Base-by-base conservation (phyloP, 2,329 filamentous ascomycete genomes). In the Tolypocladium endophyticum region DNA sequence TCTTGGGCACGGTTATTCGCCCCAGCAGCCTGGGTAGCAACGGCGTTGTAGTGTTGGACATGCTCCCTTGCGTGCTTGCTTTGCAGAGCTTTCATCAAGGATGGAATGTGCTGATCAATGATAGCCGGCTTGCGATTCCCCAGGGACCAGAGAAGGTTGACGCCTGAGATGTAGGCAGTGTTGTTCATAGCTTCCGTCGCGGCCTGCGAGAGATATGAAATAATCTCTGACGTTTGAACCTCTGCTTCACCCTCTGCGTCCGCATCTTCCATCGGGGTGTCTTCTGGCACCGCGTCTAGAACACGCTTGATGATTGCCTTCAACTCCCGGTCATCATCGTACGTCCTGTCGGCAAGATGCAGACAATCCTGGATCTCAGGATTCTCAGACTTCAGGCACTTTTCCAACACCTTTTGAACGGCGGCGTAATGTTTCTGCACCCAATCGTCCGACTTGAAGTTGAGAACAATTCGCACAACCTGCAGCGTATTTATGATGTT, bases 401-500 rank as follows among this genome's bases (percentile, higher is more conserved):
- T 97, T 63, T 97, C 92, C 18, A 97, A 76, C 16, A 97, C 84
- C 70, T 91, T 96, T 71, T 97, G 91, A 35, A 97, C 81, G 35
- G 86, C 79, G 0, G 87, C 74, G 66, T 96, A 82, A 64, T 91
- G 90, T 67, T 86, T 85, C 58, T 92, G 76, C 43, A 97, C 87
- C 94, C 94, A 99, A 3, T 96, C 90, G 68, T 96, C 87, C 0
- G 89, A 79, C 73, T 96, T 95, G 63, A 88, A 87, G 67, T 94
- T 91, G 61, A 97, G 80, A 55, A 99, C 86, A 61, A 97, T 89
- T 55, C 93, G 89, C 61, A 99, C 80, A 47, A 97, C 89, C 71
- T 97, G 92, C 18, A 99, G 81, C 1, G 92, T 92, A 71, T 99
- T 99, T 75, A 99, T 86, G 74, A 96, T 93, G 63, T 88, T 87